Conservation (phyloP, 78 protist species). For the Creolimax fragrantissima region DNA sequence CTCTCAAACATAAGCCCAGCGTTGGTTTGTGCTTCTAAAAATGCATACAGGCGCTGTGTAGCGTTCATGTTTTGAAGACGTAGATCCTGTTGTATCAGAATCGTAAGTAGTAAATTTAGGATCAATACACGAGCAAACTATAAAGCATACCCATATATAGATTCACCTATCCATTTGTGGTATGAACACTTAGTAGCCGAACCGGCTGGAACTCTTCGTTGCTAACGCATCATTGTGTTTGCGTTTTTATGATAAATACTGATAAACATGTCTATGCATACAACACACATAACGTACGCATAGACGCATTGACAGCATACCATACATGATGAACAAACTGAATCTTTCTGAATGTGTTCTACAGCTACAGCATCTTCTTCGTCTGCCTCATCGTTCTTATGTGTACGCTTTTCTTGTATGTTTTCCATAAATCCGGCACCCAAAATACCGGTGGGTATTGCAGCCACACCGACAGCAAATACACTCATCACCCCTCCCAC, state of each 20-base stretch:
- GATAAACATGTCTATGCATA: too few species aligned
- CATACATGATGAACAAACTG: not conserved
- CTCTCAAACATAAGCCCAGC: not conserved
- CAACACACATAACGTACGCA: too few species aligned
- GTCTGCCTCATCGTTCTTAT: not conserved
- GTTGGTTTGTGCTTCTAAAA: not conserved
- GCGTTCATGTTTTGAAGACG: not conserved
- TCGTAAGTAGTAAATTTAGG: too few species aligned
- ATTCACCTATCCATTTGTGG: too few species aligned
- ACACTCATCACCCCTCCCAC: slow-evolving; percentile 5
- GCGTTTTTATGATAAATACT: too few species aligned
- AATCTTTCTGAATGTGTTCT: not conserved
- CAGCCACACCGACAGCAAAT: slow-evolving; percentile 1
- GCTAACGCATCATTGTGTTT: too few species aligned
- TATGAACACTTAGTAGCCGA: too few species aligned
- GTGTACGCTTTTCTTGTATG: not conserved
- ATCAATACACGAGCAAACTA: too few species aligned
- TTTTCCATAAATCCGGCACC: slow-evolving; percentile 15
- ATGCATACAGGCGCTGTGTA: not conserved
- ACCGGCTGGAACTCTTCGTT: too few species aligned
- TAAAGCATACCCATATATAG: too few species aligned
- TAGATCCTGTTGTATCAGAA: not conserved
- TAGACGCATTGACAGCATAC: too few species aligned
- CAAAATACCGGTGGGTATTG: slow-evolving; percentile 9
- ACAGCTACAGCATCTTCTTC: not conserved